phyloP scores from a whole-genome alignment of 768 basidiomycete species.

The Coprinopsis sp. region DNA sequence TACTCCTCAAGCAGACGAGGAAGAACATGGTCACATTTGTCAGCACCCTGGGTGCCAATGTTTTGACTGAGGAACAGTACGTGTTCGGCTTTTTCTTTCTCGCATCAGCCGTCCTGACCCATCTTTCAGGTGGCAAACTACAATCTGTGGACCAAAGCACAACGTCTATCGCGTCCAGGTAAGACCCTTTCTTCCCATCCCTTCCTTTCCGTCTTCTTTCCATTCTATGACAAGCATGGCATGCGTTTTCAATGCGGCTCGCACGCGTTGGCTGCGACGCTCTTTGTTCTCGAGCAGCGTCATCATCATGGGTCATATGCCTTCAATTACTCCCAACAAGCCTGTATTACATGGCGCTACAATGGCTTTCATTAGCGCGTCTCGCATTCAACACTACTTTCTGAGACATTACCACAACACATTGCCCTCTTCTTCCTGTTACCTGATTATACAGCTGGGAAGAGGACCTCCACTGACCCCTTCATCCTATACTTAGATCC shows the following conservation, averaged over 20 bases:
- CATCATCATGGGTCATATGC: too few species aligned
- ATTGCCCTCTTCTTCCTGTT: too few species aligned
- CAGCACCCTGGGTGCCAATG: not conserved
- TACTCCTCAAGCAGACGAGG: constrained; percentile 2
- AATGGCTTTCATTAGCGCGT: too few species aligned
- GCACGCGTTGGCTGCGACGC: too few species aligned
- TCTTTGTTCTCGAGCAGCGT: too few species aligned
- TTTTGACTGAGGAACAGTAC: constrained; percentile 4
- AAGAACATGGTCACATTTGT: not conserved
- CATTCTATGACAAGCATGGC: not conserved
- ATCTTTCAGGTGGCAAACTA: constrained; percentile 4
- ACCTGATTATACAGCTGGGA: too few species aligned
- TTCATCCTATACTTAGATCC: not conserved
- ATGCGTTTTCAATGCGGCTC: too few species aligned
- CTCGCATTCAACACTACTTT: too few species aligned
- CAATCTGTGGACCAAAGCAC: constrained; percentile 9
- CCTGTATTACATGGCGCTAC: too few species aligned
- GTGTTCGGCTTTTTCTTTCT: not conserved
- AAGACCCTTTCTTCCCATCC: not conserved
- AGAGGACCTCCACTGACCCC: not conserved
- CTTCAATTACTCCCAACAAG: too few species aligned
- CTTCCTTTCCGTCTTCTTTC: not conserved
- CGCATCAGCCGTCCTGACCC: not conserved
- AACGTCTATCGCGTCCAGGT: constrained; percentile 8
- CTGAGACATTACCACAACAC: too few species aligned